phyloP scores from a whole-genome alignment of 1,139 yeast species.

The Candida freyschussii region DNA sequence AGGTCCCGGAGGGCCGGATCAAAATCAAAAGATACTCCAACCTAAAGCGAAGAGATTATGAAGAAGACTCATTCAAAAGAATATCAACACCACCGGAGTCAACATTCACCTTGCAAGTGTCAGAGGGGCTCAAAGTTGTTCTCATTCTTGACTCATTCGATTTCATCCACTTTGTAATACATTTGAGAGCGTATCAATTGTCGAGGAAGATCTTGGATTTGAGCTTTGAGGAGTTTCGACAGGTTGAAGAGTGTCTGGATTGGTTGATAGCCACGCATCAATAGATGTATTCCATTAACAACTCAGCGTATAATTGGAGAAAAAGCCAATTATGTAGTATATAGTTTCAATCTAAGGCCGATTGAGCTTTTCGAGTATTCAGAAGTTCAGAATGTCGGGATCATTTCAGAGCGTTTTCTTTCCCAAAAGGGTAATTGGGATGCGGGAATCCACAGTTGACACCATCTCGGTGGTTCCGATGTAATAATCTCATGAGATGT shows the following conservation, averaged over 20 bases:
- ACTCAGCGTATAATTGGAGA: no score
- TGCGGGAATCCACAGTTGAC: no score
- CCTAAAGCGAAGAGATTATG: conserved; percentile 11
- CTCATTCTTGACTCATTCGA: conserved; percentile 25
- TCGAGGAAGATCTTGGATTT: conserved; percentile 35
- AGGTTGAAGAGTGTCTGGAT: conserved; percentile 59
- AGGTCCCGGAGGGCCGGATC: conserved; percentile 14
- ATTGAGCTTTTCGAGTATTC: no score
- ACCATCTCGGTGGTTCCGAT: no score
- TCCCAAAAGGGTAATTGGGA: no score
- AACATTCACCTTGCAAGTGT: conserved; percentile 11
- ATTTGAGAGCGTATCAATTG: conserved; percentile 9
- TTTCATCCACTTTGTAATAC: conserved; percentile 24
- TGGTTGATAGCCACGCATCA: conserved; percentile 42
- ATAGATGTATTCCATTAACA: neutral
- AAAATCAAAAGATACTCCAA: conserved; percentile 18
- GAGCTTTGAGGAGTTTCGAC: conserved; percentile 53
- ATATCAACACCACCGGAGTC: conserved; percentile 17
- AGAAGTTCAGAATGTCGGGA: no score
- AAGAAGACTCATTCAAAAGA: conserved; percentile 21
- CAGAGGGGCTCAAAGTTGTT: conserved; percentile 6
- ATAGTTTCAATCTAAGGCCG: no score
- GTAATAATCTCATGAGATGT: no score
- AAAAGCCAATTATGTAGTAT: no score
- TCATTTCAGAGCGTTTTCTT: no score